Evolutionary conservation across 2,329 filamentous ascomycete genomes (phyloP), one percentile per base, ranked within the genome.

Genomic region (Ceratocystis albifundus): DNA sequence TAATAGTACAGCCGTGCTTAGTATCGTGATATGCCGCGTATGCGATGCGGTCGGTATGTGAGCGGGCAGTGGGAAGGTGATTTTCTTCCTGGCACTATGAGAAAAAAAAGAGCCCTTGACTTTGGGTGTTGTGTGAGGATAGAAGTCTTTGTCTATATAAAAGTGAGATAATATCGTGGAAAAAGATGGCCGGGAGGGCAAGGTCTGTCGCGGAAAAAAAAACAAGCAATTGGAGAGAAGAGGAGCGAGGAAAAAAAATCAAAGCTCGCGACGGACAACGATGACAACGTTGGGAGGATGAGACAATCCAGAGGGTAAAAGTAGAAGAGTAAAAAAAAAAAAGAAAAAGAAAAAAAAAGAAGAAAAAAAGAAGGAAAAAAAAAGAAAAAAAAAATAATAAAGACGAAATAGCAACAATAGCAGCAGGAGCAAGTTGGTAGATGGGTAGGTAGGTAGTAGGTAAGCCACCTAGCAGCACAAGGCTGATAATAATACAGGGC

Each of bases 211-310:
- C 53, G 53, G 53, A 57, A 57, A 57, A 57, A 57, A 57, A 57
- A 57, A 50, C 53, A 57, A 28, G 32, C 53, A 57, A 57, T 57
- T 41, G 53, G 53, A 57, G 53, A 57, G 53, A 57, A 57, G 53
- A 57, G 53, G 53, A 57, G 32, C 61, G 22, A 63, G 41, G 41
- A 48, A 50, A 57, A 61, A 62, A 48, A 46, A 63, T 63, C 61
- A 63, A 63, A 63, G 61, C 61, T 48, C 20, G 61, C 61, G 20
- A 48, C 61, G 15, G 48, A 41, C 36, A 41, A 41, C 36, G 36
- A 15, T 41, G 36, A 41, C 36, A 41, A 41, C 36, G 36, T 20
- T 63, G 61, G 61, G 22, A 46, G 45, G 41, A 63, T 63, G 61
- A 63, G 61, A 63, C 61, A 63, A 17, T 36, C 17, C 8, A 25